Base-by-base conservation (phyloP, 371 early-diverging fungal species). In the Mucor plumbeus region DNA sequence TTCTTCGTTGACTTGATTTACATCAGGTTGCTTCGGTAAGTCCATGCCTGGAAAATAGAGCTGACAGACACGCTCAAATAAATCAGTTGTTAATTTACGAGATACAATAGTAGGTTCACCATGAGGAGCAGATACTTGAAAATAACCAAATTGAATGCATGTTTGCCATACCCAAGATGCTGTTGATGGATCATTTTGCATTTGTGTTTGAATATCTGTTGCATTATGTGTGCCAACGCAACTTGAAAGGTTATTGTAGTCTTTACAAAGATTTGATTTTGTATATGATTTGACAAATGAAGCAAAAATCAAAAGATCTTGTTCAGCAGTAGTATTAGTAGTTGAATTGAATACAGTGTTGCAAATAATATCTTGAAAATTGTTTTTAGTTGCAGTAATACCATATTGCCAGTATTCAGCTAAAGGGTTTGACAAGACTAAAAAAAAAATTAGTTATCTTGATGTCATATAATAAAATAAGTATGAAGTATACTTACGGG, bases 91-190 rank as follows among this genome's bases (percentile, higher is more conserved):
- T 44, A 82, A 70, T 44, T 78, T 74, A 48, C 77, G 68, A 19
- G 85, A 83, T 14, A 82, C 69, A 40, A 83, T 58, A 1, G 77
- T 72, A 34, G 71, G 76, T 19, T 68, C 50, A 10, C 72, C 67
- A 3, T 61, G 44, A 5, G 71, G 73, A 1, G 85, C 78, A 5
- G 82, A 81, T 0, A 76, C 78, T 72, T 87, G 87, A 76, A 83
- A 86, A 69, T 84, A 90, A 7, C 86, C 90, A 61, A 85, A 91
- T 71, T 91, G 84, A 34, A 77, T 84, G 65, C 92, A 91, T 11
- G 78, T 78, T 66, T 91, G 90, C 71, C 81, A 88, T 21, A 69
- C 69, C 90, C 90, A 91, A 38, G 84, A 76, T 19, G 81, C 79
- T 9, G 61, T 70, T 4, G 71, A 48, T 15, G 65, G 56, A 54